Evolutionary conservation across 2,329 filamentous ascomycete species (phyloP).

Genomic region (Hypoxylon sp.): DNA sequence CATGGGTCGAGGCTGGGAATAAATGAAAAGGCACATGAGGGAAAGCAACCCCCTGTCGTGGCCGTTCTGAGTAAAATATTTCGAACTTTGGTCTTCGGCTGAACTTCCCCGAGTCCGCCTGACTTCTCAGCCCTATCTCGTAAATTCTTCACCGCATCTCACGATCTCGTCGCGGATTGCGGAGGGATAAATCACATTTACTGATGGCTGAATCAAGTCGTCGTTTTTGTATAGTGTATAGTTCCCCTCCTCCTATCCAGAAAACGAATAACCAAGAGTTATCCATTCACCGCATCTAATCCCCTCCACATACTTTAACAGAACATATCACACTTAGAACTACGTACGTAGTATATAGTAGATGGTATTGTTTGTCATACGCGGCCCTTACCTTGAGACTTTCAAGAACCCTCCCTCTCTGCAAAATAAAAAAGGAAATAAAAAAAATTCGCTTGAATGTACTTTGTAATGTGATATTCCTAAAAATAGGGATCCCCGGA

Average conservation of each 20-base stretch:
- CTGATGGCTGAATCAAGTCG: not conserved
- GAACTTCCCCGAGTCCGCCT: conserved; percentile 5
- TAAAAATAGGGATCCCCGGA: conserved; percentile 27
- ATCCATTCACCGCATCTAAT: not conserved
- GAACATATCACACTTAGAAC: not conserved
- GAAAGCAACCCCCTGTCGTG: not conserved
- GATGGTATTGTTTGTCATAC: not conserved
- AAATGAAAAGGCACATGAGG: conserved; percentile 1
- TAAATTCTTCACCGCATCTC: conserved; percentile 15
- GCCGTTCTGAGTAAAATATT: conserved; percentile 8
- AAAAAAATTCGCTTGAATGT: not conserved
- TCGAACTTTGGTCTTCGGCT: conserved; percentile 1
- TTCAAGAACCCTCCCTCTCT: not conserved
- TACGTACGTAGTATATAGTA: not conserved
- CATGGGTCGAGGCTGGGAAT: not conserved
- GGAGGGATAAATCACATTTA: conserved; percentile 3
- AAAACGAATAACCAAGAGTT: not conserved
- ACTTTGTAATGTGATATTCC: not conserved
- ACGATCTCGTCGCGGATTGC: not conserved
- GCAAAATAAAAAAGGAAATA: not conserved
- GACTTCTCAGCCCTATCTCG: conserved; percentile 16
- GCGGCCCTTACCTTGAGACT: not conserved
- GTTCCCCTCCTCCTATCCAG: not conserved
- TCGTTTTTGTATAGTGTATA: not conserved
- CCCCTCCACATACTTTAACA: not conserved